Base-by-base conservation (phyloP, 208 protist species). In the Trypanosoma platydactyli region DNA sequence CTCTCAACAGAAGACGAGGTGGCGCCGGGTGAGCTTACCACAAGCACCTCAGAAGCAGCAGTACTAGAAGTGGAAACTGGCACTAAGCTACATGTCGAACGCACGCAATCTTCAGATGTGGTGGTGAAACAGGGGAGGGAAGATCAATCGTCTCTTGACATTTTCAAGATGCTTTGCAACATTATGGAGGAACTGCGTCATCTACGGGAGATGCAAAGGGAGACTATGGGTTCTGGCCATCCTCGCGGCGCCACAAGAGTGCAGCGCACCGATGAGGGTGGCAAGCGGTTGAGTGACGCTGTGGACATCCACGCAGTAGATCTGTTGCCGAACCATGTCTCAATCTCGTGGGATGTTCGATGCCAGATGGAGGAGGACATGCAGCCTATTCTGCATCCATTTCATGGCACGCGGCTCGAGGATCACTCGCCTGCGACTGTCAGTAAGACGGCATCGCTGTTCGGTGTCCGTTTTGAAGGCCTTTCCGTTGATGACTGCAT, bases 391-490 rank as follows among this genome's bases (percentile, higher is more conserved):
- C 71, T 91, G 9, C 87, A 95, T 76, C 90, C 90, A 11, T 2
- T 89, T 4, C 62, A 70, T 1, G 85, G 83, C 3, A 79, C 78
- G 4, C 62, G 70, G 30, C 76, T 95, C 16, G 77, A 88, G 57
- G 87, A 94, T 46, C 68, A 49, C n/a, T 52, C 59, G 15, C 65
- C 64, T 33, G 69, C 81, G 30, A 72, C 71, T 35, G 77, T 71
- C 25, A 11, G 27, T 11, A 81, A 85, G 48, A 64, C 73, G 22
- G 61, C 64, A 25, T 88, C 81, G 3, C 54, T 94, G 24, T 91
- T 68, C 68, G 90, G 90, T 50, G 80, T 94, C 53, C 83, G 90
- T n/a, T 81, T 95, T 71, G 90, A 95, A 61, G 90, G 90, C 6
- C 56, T 94, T 50, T 91, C 87, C n/a, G 60, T 84, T n/a, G 90